Evolutionary conservation across 139 green algal species (phyloP), one percentile per base, ranked within the genome.

Genomic region (Desmodesmus armatus): DNA sequence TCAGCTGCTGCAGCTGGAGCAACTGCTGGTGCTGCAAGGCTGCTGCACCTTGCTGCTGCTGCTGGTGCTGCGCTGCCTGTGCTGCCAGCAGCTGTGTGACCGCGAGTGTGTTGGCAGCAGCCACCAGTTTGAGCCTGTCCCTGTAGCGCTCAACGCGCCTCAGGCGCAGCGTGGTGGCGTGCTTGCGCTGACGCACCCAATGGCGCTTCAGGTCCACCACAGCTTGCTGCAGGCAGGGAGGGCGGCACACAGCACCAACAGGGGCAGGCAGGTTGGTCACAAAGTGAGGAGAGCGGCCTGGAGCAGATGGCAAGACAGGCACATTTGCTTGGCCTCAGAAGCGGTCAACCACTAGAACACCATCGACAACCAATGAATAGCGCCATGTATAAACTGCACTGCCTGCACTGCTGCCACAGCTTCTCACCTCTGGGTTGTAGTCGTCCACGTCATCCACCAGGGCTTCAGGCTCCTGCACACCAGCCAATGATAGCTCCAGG

Each of bases 381-480:
- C 33, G 1, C 0, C 58, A 43, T 58, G 41, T 39, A 27, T 49
- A 67, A 67, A 27, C 19, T 53, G 39, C 41, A 78, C 1, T 49
- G 69, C 0, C 35, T 55, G 69, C 9, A 53, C 13, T 37, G 35
- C 7, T 31, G 55, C 33, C 15, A 35, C 33, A 11, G 3, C 37
- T 33, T 55, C 35, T 77, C 43, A 84, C 78, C 78, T 84, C 78
- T 29, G 78, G 78, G 47, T 84, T 43, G 5, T 84, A 84, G 29
- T 76, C 49, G n/a, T 84, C 60, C 27, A 40, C 62, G 78, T 84
- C 78, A 49, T 84, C 78, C 23, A 23, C 21, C 19, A 65, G 23
- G 21, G 23, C 53, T 65, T 19, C 21, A n/a, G 53, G 53, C 23
- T 65, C 53, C 53, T n/a, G n/a, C n/a, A n/a, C n/a, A n/a, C n/a